These are phyloP conservation scores for Talaromyces sp. DNA, from an alignment of 2,329 filamentous ascomycete genomes.

Conservation along the genomic window DNA sequence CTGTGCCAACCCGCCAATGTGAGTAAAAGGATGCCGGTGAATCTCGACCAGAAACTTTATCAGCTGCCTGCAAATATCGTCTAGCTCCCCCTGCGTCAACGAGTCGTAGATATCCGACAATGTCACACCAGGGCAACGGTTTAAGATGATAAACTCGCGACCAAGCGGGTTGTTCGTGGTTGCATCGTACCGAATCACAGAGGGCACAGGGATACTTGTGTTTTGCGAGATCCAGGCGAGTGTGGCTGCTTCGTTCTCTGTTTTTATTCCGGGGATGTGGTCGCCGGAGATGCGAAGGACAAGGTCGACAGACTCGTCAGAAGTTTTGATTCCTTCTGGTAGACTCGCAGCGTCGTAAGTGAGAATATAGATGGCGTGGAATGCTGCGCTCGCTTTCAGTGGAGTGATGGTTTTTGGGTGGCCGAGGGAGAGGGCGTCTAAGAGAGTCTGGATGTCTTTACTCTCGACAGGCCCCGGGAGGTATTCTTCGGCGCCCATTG, in stretches of 20 bases:
- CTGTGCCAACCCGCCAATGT: slow-evolving; percentile 23
- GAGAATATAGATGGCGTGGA: slow-evolving; percentile 12
- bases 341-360: background rate
- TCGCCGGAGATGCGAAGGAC: slow-evolving; percentile 33
- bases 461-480: slow-evolving; percentile 7
- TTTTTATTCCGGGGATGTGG: slow-evolving; percentile 34
- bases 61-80: slow-evolving; percentile 24
- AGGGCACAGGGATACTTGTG: slow-evolving; percentile 31
- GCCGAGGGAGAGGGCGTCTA: slow-evolving; percentile 2
- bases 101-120: slow-evolving; percentile 24
- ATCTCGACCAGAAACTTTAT: slow-evolving; percentile 26
- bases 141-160: slow-evolving; percentile 31
- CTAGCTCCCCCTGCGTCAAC: slow-evolving; percentile 15
- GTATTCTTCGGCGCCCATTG: background rate
- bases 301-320: background rate
- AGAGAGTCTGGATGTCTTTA: background rate
- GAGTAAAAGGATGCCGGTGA: slow-evolving; percentile 19
- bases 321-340: background rate
- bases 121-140: slow-evolving; percentile 21
- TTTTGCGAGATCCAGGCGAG: slow-evolving; percentile 30
- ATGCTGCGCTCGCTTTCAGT: slow-evolving; percentile 7
- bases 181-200: slow-evolving; percentile 23
- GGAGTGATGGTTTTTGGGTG: slow-evolving; percentile 3
- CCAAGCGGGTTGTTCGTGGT: slow-evolving; percentile 23
- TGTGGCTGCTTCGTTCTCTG: slow-evolving; percentile 31